Evolutionary conservation across 2,329 filamentous ascomycete species (phyloP).

Genomic region (Rasamsonia emersonii): DNA sequence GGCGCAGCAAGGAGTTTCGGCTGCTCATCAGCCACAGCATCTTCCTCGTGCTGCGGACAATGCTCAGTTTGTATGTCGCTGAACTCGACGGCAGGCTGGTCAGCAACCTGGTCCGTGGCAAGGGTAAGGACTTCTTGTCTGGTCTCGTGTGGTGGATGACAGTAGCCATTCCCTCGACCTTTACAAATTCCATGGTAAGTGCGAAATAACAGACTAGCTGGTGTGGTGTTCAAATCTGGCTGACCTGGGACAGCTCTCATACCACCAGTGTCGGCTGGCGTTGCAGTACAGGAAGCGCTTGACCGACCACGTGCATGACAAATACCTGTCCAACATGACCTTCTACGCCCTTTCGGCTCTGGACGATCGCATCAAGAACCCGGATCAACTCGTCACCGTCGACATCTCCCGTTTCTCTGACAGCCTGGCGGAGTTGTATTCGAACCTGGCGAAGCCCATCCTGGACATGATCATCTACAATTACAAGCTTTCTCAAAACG

Average conservation of each 20-base stretch:
- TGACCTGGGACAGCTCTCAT: conserved; percentile 60
- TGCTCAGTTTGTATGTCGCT: conserved; percentile 92
- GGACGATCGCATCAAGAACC: conserved; percentile 96
- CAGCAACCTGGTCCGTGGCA: conserved; percentile 83
- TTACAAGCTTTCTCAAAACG: conserved; percentile 82
- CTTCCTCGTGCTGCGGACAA: conserved; percentile 79
- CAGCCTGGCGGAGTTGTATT: conserved; percentile 88
- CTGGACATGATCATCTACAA: conserved; percentile 97
- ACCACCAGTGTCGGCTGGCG: conserved; percentile 91
- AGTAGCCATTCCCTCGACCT: conserved; percentile 89
- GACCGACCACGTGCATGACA: conserved; percentile 90
- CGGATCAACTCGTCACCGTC: conserved; percentile 92
- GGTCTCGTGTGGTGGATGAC: conserved; percentile 97
- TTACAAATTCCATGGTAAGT: conserved; percentile 95
- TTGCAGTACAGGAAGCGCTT: conserved; percentile 86
- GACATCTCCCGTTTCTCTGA: conserved; percentile 96
- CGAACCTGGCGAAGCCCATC: conserved; percentile 88
- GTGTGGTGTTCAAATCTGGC: conserved; percentile 1
- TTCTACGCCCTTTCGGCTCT: conserved; percentile 94
- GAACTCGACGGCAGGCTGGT: conserved; percentile 92
- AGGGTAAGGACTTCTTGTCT: conserved; percentile 78
- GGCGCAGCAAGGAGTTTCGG: conserved; percentile 78
- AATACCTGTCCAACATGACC: conserved; percentile 93
- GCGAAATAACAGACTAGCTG: background rate
- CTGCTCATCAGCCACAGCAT: conserved; percentile 85